Conservation (phyloP, 1,139 yeast genomes). For the Debaryomyces psychrophilus region DNA sequence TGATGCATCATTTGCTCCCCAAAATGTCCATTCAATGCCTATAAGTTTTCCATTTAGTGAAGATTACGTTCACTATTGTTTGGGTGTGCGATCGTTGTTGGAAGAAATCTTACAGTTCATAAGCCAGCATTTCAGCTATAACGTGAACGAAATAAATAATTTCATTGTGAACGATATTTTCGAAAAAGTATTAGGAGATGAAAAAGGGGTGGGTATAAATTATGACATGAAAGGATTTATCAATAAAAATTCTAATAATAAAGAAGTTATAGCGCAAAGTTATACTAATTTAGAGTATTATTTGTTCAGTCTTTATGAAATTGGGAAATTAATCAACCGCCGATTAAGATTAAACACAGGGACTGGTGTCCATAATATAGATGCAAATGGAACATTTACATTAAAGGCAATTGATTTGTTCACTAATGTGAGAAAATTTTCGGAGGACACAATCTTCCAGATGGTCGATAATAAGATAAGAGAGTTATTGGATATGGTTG, state of each 20-base stretch:
- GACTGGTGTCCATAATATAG: constrained; percentile 46
- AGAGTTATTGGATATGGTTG: constrained; percentile 82
- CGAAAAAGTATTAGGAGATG: constrained; percentile 66
- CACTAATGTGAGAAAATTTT: constrained; percentile 63
- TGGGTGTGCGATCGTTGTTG: constrained; percentile 68
- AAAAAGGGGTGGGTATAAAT: constrained; percentile 59
- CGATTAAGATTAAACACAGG: constrained; percentile 57
- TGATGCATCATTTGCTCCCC: constrained; percentile 48
- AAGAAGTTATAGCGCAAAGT: constrained; percentile 90
- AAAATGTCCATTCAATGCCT: constrained; percentile 51
- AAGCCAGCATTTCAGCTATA: constrained; percentile 62
- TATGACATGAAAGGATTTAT: constrained; percentile 67
- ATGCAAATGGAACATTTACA: constrained; percentile 43
- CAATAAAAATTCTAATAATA: constrained; percentile 61
- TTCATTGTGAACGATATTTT: constrained; percentile 62
- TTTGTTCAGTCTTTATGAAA: constrained; percentile 60
- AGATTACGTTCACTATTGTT: constrained; percentile 83
- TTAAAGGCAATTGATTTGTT: constrained; percentile 53
- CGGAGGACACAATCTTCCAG: constrained; percentile 81
- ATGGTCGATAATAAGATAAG: constrained; percentile 79
- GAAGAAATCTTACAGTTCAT: constrained; percentile 65
- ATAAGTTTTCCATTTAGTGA: constrained; percentile 86
- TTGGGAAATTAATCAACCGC: constrained; percentile 50
- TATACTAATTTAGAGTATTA: constrained; percentile 87
- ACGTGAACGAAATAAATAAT: constrained; percentile 46